phyloP scores from a whole-genome alignment of 495 filamentous ascomycete genomes.

The Talaromyces proteolyticus region DNA sequence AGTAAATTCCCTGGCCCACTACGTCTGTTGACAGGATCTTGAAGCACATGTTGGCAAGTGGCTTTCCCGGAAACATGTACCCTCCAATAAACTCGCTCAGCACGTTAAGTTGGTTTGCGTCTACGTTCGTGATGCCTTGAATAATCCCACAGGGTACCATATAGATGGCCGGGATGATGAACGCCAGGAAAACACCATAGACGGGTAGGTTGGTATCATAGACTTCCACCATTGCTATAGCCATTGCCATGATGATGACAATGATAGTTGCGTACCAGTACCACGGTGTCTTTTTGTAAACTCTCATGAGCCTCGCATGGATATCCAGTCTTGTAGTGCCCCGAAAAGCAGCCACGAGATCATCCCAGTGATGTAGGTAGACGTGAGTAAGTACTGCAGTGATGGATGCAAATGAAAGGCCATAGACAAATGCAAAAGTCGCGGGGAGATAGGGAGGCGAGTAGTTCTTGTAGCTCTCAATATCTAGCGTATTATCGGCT shows the following conservation, averaged over 20 bases:
- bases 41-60: constrained; percentile 33
- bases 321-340: constrained; percentile 51
- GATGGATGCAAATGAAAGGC: constrained; percentile 74
- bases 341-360: constrained; percentile 44
- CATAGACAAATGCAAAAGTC: constrained; percentile 77
- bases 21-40: constrained; percentile 15
- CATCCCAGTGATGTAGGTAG: constrained; percentile 50
- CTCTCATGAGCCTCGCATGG: constrained; percentile 70
- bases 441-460: constrained; percentile 76
- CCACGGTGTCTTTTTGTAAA: constrained; percentile 72
- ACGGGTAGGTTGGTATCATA: constrained; percentile 77
- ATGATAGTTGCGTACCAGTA: constrained; percentile 75
- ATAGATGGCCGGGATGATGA: constrained; percentile 65
- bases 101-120: constrained; percentile 50
- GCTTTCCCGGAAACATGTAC: constrained; percentile 25
- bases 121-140: constrained; percentile 83
- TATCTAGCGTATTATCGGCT: constrained; percentile 63
- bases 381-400: constrained; percentile 60
- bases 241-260: constrained; percentile 64
- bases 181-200: constrained; percentile 71
- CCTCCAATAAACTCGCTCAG: constrained; percentile 28
- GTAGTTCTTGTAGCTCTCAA: constrained; percentile 68
- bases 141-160: constrained; percentile 85
- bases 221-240: constrained; percentile 75
- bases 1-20: constrained; percentile 21